Base-by-base conservation (phyloP, 176 grass and related monocot species). In the Alopecurus myosuroides region DNA sequence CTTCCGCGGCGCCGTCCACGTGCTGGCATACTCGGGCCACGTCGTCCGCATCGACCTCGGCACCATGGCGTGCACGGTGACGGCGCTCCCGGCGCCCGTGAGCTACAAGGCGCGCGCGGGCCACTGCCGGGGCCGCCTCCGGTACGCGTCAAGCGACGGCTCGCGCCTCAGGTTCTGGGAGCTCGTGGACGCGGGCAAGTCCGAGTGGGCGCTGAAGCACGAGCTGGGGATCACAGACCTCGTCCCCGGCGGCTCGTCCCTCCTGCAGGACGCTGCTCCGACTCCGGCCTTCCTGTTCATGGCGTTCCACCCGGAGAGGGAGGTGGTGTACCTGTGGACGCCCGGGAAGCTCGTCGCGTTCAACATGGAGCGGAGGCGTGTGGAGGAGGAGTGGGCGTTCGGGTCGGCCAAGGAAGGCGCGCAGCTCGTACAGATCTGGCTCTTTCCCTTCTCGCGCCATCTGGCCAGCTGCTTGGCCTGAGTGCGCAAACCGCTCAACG, bases 251-350 rank as follows among this genome's bases (percentile, higher is more conserved):
- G 46, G 39, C 36, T 33, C 51, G 19, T 37, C 64, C 51, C 70
- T 77, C 34, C 29, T 28, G 56, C 4, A 14, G 28, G 30, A 65
- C 42, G 74, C 82, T 36, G n/a, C n/a, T n/a, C n/a, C n/a, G n/a
- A 64, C 80, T 20, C 77, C 71, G 28, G 34, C 84, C 0, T 90
- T 90, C 84, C 14, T 90, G 88, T 87, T 98, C 34, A 67, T 98
- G 89, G 91, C 89, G 73, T 91, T 98, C 60, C 91, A 99, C 78
- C 97, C 93, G 23, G 93, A 96, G 51, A 86, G 85, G 74, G 93
- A 96, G 61, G 39, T 96, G 49, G 86, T 94, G 39, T 96, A 99
- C 90, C 65, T 99, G 51, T 94, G 91, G 89, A 61, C 86, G 58
- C 89, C 77, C 11, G 85, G 88, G 63, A 95, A 86, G 80, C 76